Conservation (phyloP, 106 monocot genomes). For the Xerophyta viscosa region DNA sequence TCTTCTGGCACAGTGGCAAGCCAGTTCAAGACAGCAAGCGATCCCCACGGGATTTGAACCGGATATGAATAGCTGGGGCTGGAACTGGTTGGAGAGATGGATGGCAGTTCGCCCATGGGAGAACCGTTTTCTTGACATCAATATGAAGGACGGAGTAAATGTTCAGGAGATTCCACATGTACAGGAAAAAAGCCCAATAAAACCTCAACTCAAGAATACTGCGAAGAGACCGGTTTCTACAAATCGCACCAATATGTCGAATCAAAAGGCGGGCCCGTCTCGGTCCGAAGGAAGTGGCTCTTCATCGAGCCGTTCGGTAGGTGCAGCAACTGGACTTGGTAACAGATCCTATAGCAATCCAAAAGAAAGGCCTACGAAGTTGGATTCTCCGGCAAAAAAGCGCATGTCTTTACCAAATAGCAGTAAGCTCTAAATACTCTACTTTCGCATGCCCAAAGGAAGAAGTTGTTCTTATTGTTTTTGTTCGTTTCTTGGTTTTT, state of each 20-base stretch:
- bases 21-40: conserved; percentile 49
- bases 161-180: conserved; percentile 10
- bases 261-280: conserved; percentile 29
- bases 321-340: conserved; percentile 21
- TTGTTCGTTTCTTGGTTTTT: too few relatives aligned
- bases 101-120: conserved; percentile 98
- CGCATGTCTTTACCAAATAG: conserved; percentile 54
- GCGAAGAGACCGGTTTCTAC: conserved; percentile 28
- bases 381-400: conserved; percentile 44
- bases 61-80: conserved; percentile 83
- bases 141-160: conserved; percentile 49
- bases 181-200: conserved; percentile 19
- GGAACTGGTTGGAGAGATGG: conserved; percentile 97
- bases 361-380: conserved; percentile 48
- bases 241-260: conserved; percentile 24
- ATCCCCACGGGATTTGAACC: conserved; percentile 41
- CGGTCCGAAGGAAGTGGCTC: conserved; percentile 44
- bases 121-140: conserved; percentile 83
- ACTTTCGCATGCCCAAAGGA: not conserved
- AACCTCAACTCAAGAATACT: conserved; percentile 18
- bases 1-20: conserved; percentile 61
- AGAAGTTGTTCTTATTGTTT: not conserved
- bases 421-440: conserved; percentile 20
- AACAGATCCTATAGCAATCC: conserved; percentile 52
- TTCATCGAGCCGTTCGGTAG: conserved; percentile 30